Percentiles rank a stretch among this genome's conserved stretches.
phyloP scores from a whole-genome alignment of 371 early-diverging fungal species.

The Choanephora cucurbitarum region DNA sequence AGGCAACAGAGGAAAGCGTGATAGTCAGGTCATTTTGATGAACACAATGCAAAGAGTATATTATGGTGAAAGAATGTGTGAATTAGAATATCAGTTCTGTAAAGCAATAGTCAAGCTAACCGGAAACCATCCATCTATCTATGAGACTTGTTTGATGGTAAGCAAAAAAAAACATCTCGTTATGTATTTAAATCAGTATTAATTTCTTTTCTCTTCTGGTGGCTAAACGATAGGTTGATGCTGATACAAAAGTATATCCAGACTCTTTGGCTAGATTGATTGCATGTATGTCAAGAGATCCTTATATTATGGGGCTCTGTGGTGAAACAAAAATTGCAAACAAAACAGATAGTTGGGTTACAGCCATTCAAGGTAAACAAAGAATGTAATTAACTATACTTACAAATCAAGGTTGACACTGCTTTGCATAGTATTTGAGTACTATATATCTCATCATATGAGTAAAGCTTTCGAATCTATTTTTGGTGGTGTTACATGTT shows the following conservation, averaged over 20 bases:
- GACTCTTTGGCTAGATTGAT: constrained; percentile 83
- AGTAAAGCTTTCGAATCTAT: constrained; percentile 94
- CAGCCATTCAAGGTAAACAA: constrained; percentile 79
- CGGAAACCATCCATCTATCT: constrained; percentile 82
- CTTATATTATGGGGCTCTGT: constrained; percentile 80
- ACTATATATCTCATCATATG: constrained; percentile 95
- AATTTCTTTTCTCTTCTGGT: no score
- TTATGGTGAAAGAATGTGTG: constrained; percentile 94
- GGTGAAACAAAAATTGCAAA: constrained; percentile 91
- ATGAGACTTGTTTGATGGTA: constrained; percentile 93
- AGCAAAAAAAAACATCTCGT: no score
- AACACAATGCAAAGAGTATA: constrained; percentile 87
- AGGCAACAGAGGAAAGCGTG: constrained; percentile 59
- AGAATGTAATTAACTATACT: background rate
- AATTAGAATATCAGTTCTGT: constrained; percentile 95
- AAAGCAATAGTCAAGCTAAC: constrained; percentile 83
- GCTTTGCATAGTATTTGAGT: constrained; percentile 83
- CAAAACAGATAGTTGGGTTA: constrained; percentile 82
- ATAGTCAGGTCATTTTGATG: constrained; percentile 82
- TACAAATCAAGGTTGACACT: background rate
- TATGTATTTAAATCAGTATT: no score
- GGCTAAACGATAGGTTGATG: no score
- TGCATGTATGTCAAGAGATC: constrained; percentile 78
- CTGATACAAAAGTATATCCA: constrained; percentile 91
- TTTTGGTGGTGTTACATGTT: constrained; percentile 96